These are phyloP conservation scores for Exserohilum rostratum DNA, from an alignment of 2,329 filamentous ascomycete genomes.

Conservation along the genomic window DNA sequence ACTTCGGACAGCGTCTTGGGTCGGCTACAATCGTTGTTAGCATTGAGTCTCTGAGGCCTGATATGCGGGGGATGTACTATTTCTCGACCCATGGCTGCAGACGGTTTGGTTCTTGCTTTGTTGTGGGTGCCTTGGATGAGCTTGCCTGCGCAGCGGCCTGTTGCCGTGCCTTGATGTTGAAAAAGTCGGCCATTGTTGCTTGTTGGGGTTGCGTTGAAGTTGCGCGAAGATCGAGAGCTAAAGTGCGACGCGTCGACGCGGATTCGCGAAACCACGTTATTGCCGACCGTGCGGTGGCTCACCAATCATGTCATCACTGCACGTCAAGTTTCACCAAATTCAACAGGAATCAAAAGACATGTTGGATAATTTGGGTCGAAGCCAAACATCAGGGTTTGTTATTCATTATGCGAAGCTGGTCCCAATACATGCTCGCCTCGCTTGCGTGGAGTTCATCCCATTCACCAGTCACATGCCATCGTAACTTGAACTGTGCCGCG, in stretches of 20 bases:
- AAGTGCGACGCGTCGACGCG: conserved; percentile 43
- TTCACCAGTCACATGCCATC: conserved; percentile 5
- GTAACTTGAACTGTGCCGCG: background rate
- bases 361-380: conserved; percentile 7
- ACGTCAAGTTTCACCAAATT: background rate
- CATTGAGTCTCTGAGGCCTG: background rate
- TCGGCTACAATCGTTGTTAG: conserved; percentile 63
- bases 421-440: conserved; percentile 12
- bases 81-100: conserved; percentile 98
- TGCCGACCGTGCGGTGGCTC: conserved; percentile 16
- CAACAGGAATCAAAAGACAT: conserved; percentile 1
- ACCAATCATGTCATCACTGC: conserved; percentile 21
- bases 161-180: conserved; percentile 88
- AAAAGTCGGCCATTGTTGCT: conserved; percentile 82
- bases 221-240: conserved; percentile 22
- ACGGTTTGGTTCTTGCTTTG: conserved; percentile 66
- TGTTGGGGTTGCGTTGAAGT: conserved; percentile 13
- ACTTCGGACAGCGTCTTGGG: conserved; percentile 95
- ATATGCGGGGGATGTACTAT: conserved; percentile 67
- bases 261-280: conserved; percentile 41
- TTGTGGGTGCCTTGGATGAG: conserved; percentile 69
- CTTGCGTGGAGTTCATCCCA: conserved; percentile 1
- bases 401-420: background rate
- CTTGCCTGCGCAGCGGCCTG: conserved; percentile 74
- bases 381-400: background rate